These are phyloP conservation scores for Aspergillus ochraceus DNA, from an alignment of 2,329 filamentous ascomycete genomes.

Conservation along the genomic window DNA sequence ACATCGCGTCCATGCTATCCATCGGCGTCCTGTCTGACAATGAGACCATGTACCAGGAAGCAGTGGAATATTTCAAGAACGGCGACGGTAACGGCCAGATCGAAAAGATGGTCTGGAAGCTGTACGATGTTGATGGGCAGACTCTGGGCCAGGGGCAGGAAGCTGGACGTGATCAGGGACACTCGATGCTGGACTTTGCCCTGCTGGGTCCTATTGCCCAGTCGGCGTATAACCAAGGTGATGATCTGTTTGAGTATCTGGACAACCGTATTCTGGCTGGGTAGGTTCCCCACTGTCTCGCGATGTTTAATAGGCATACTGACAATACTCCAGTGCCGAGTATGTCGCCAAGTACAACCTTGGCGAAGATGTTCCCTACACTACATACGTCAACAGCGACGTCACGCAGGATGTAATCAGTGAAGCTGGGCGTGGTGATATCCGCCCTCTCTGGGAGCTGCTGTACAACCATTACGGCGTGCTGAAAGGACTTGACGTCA, in stretches of 20 bases:
- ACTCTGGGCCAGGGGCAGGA: slow-evolving; percentile 43
- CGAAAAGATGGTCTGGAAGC: slow-evolving; percentile 7
- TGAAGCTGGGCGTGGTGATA: slow-evolving; percentile 28
- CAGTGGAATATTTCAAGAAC: slow-evolving; percentile 42
- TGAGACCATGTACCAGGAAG: slow-evolving; percentile 41
- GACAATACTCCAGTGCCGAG: slow-evolving; percentile 5
- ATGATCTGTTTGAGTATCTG: slow-evolving; percentile 39
- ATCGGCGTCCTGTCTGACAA: slow-evolving; percentile 49
- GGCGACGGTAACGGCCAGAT: slow-evolving; percentile 38
- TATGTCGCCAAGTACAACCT: slow-evolving; percentile 44
- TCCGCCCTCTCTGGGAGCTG: slow-evolving; percentile 43
- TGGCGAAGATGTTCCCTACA: slow-evolving; percentile 45
- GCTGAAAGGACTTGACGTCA: slow-evolving; percentile 39
- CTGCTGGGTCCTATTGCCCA: slow-evolving; percentile 44
- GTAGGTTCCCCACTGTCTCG: slow-evolving; percentile 18
- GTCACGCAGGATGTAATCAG: slow-evolving; percentile 39
- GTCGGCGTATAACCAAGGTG: slow-evolving; percentile 46
- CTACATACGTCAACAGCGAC: slow-evolving; percentile 40
- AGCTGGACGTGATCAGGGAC: slow-evolving; percentile 49
- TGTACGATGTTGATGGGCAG: slow-evolving; percentile 20
- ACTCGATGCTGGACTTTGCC: slow-evolving; percentile 42
- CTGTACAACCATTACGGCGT: slow-evolving; percentile 43
- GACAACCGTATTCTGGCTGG: slow-evolving; percentile 39
- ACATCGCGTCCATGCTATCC: slow-evolving; percentile 42
- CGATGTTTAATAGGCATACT: neutral